A percentile compares a stretch with the other conserved stretches of the same genome.
Conservation (phyloP, 106 monocot species). For the Dendrobium catenatum region DNA sequence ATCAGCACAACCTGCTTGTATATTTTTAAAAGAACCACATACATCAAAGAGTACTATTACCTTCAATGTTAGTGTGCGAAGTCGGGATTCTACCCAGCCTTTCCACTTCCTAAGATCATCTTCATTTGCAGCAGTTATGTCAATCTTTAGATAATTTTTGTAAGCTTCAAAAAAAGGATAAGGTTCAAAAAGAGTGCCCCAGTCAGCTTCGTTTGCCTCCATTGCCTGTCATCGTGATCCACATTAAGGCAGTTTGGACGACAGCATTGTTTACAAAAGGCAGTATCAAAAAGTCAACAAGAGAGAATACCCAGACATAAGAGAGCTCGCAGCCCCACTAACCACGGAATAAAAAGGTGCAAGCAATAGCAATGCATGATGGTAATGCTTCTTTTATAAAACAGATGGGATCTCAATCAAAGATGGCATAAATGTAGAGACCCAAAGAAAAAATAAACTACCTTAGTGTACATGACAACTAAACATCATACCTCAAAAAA, state of each 20-base stretch:
- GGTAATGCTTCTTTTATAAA: neutral
- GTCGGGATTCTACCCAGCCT: constrained; percentile 96
- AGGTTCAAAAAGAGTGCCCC: constrained; percentile 69
- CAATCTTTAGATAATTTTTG: constrained; percentile 81
- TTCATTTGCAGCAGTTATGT: constrained; percentile 76
- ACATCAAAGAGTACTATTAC: constrained; percentile 20
- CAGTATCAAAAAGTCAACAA: neutral
- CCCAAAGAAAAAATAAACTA: neutral
- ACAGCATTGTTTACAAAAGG: neutral
- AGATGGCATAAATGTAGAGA: neutral
- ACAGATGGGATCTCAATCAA: neutral
- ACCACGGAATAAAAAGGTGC: neutral
- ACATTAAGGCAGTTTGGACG: neutral
- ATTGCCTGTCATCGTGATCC: constrained; percentile 35
- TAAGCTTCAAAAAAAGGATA: constrained; percentile 90
- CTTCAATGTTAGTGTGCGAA: constrained; percentile 76
- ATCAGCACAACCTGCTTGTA: neutral
- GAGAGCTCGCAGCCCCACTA: neutral
- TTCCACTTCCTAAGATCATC: constrained; percentile 87
- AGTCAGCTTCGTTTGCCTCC: constrained; percentile 68
- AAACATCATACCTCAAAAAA: constrained; percentile 66
- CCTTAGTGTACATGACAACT: neutral
- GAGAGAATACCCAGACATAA: neutral
- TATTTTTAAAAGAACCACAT: neutral
- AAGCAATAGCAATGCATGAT: neutral